Conservation (phyloP, 2,329 filamentous ascomycete species). For the Ascochyta lentis region DNA sequence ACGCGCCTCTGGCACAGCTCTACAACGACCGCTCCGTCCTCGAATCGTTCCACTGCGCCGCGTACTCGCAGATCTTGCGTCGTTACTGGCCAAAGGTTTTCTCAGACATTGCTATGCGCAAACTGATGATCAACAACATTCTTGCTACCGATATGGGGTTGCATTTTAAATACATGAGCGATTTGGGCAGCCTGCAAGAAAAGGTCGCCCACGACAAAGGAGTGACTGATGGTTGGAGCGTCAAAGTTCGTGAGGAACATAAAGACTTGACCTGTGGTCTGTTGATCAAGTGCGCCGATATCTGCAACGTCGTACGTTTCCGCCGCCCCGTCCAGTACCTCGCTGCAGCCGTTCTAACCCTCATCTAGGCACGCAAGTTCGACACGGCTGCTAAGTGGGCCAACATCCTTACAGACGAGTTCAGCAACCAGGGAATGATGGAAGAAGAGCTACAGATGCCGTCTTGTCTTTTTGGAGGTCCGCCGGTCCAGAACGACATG, state of each 20-base stretch:
- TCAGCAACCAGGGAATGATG: constrained; percentile 90
- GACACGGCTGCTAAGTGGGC: constrained; percentile 88
- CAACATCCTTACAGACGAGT: constrained; percentile 91
- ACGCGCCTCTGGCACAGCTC: constrained; percentile 89
- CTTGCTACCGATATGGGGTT: constrained; percentile 96
- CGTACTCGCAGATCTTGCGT: constrained; percentile 93
- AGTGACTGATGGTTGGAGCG: constrained; percentile 74
- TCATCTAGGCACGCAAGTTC: constrained; percentile 77
- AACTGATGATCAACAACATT: constrained; percentile 96
- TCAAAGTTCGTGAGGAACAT: constrained; percentile 76
- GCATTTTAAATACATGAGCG: constrained; percentile 96
- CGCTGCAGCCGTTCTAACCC: constrained; percentile 12
- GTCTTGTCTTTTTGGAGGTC: constrained; percentile 80
- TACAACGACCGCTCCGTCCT: constrained; percentile 98
- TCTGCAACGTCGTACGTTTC: constrained; percentile 91
- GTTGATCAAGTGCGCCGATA: constrained; percentile 97
- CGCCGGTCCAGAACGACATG: constrained; percentile 81
- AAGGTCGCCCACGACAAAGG: constrained; percentile 72
- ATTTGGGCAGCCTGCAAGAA: constrained; percentile 79
- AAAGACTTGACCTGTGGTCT: constrained; percentile 85
- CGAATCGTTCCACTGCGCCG: constrained; percentile 96
- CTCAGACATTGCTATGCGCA: constrained; percentile 78
- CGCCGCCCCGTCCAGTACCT: not conserved
- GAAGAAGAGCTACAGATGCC: constrained; percentile 86
- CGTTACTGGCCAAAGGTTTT: constrained; percentile 89